phyloP scores from a whole-genome alignment of 257 asterid genomes.

The Ajuga chamaepitys region DNA sequence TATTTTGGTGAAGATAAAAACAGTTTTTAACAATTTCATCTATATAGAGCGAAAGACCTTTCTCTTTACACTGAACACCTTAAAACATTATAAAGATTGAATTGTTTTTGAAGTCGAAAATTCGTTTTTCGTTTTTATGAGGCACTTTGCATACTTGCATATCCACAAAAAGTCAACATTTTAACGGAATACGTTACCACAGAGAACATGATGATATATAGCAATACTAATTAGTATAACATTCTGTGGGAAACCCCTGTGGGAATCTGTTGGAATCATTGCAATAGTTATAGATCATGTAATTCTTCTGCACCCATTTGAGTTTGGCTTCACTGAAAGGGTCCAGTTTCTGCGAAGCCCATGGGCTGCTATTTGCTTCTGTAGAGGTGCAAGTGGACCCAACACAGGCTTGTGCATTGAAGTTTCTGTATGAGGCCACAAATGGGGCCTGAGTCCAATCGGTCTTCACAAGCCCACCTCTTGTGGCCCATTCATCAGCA shows the following conservation, averaged over 20 bases:
- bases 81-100: too few relatives aligned
- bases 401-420: constrained; percentile 7
- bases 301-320: constrained; percentile 19
- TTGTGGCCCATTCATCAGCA: constrained; percentile 54
- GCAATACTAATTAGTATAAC: neutral
- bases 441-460: constrained; percentile 49
- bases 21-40: too few relatives aligned
- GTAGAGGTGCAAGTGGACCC: neutral
- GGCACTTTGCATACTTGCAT: too few relatives aligned
- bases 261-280: constrained; percentile 13
- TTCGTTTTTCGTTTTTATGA: too few relatives aligned
- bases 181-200: too few relatives aligned
- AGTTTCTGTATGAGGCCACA: constrained; percentile 28
- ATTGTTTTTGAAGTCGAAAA: too few relatives aligned
- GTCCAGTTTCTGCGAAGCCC: constrained; percentile 13
- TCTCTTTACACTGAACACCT: too few relatives aligned
- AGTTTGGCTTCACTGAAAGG: neutral
- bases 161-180: too few relatives aligned
- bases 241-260: constrained; percentile 15
- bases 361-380: neutral
- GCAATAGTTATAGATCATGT: constrained; percentile 20
- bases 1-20: too few relatives aligned
- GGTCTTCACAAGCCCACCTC: constrained; percentile 40
- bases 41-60: too few relatives aligned
- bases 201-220: neutral